Conservation (phyloP, 179 eudicot genomes). For the Nepenthes alata region DNA sequence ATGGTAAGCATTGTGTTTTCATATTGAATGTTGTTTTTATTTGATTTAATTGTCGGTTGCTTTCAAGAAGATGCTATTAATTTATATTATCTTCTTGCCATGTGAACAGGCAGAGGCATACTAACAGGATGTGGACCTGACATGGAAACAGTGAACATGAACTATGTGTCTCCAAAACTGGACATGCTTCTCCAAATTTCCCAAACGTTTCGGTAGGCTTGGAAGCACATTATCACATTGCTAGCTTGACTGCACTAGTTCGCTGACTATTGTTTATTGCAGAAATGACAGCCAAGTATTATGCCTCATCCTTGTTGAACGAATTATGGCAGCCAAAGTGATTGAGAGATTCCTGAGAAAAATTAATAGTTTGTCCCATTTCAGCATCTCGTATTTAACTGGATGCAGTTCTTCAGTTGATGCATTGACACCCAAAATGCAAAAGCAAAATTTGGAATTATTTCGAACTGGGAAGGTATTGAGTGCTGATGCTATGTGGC, state of each 20-base stretch:
- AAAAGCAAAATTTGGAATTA: slow-evolving; percentile 28
- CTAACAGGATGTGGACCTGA: not conserved
- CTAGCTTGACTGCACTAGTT: not conserved
- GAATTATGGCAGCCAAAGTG: slow-evolving; percentile 47
- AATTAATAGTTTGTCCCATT: slow-evolving; percentile 28
- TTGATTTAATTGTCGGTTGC: too few relatives aligned
- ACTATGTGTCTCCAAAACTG: slow-evolving; percentile 41
- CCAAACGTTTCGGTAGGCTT: slow-evolving; percentile 32
- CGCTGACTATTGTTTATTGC: slow-evolving; percentile 6
- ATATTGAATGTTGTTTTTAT: too few relatives aligned
- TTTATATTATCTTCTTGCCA: too few relatives aligned
- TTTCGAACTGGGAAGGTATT: slow-evolving; percentile 35
- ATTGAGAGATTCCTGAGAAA: slow-evolving; percentile 36
- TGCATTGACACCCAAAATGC: slow-evolving; percentile 32
- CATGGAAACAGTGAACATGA: slow-evolving; percentile 19
- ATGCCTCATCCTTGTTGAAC: slow-evolving; percentile 48
- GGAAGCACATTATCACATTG: not conserved
- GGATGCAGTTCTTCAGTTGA: slow-evolving; percentile 33
- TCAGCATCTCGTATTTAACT: slow-evolving; percentile 34
- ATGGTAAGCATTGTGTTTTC: too few relatives aligned
- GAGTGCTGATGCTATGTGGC: not conserved
- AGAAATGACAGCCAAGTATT: slow-evolving; percentile 28
- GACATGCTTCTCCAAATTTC: slow-evolving; percentile 30
- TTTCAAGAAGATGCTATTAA: too few relatives aligned
- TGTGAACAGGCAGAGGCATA: not conserved